A percentile compares a stretch with the other conserved stretches of the same genome.
These are phyloP conservation scores for Corylus americana DNA, from an alignment of 306 rosid genomes.

Conservation along the genomic window DNA sequence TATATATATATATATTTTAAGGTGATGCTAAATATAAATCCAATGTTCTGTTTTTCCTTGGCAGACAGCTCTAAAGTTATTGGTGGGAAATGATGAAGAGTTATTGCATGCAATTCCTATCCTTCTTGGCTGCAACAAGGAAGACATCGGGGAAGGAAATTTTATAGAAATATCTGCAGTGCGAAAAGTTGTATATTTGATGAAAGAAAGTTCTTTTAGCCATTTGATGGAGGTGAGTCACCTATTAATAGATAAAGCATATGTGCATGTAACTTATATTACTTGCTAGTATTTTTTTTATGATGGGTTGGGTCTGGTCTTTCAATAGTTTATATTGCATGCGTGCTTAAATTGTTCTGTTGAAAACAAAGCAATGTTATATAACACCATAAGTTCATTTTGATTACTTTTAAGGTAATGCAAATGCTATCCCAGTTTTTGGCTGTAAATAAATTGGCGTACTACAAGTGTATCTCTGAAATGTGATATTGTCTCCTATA, in stretches of 20 bases:
- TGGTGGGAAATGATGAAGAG: slow-evolving; percentile 67
- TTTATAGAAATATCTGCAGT: slow-evolving; percentile 34
- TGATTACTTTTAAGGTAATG: neutral
- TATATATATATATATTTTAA: neutral
- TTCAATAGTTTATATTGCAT: neutral
- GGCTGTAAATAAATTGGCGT: neutral
- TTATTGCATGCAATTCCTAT: slow-evolving; percentile 60
- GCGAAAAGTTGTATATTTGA: slow-evolving; percentile 44
- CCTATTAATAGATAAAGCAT: neutral
- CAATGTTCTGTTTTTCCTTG: slow-evolving; percentile 26
- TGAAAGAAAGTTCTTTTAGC: slow-evolving; percentile 75
- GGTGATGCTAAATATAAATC: slow-evolving; percentile 13
- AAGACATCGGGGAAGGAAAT: slow-evolving; percentile 46
- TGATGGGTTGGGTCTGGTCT: neutral
- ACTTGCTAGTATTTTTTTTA: neutral
- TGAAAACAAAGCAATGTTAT: slow-evolving; percentile 2
- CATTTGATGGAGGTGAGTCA: slow-evolving; percentile 89
- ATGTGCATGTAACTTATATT: slow-evolving; percentile 14
- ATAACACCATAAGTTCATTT: neutral
- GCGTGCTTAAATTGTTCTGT: neutral
- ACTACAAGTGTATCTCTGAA: neutral
- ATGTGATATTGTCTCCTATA: neutral
- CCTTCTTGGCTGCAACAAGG: slow-evolving; percentile 69
- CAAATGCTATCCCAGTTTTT: neutral
- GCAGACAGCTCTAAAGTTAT: slow-evolving; percentile 77